phyloP scores from a whole-genome alignment of 805 yeast genomes.

The Kodamaea kaohsiungensis region DNA sequence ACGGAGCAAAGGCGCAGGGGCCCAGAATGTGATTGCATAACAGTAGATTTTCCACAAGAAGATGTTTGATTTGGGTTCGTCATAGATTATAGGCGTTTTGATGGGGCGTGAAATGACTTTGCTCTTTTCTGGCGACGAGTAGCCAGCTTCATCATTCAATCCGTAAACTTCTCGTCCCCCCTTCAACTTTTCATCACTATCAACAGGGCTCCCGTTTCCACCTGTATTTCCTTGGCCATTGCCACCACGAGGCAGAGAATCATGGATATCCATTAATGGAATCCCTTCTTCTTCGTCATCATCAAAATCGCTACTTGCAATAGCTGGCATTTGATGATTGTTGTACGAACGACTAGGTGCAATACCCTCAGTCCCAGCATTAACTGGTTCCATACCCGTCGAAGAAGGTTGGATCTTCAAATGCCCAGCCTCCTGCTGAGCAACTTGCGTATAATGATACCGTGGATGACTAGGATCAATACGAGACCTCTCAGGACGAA shows the following conservation, averaged over 20 bases:
- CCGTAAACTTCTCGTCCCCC: constrained; percentile 58
- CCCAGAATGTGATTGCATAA: constrained; percentile 84
- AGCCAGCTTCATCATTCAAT: constrained; percentile 56
- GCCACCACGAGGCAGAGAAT: constrained; percentile 13
- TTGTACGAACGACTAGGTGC: constrained; percentile 12
- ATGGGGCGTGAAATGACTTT: constrained; percentile 25
- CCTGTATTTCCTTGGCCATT: background rate
- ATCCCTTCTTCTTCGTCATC: constrained; percentile 39
- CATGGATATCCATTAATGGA: constrained; percentile 42
- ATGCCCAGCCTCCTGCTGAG: constrained; percentile 63
- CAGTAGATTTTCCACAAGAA: constrained; percentile 83
- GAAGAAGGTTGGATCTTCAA: constrained; percentile 66
- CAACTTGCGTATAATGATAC: constrained; percentile 74
- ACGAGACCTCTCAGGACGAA: constrained; percentile 79
- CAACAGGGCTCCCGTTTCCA: background rate
- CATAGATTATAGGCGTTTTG: constrained; percentile 16
- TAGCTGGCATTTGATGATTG: constrained; percentile 3
- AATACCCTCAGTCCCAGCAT: constrained; percentile 12
- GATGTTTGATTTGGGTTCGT: constrained; percentile 24
- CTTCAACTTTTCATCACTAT: constrained; percentile 8
- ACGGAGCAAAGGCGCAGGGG: constrained; percentile 71
- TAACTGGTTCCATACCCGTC: constrained; percentile 66
- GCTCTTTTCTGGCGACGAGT: constrained; percentile 23
- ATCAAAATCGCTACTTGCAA: background rate
- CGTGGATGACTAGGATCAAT: constrained; percentile 71